Evolutionary conservation across 192 early-diverging fungal species (phyloP).

Genomic region (Umbelopsis isabellina): DNA sequence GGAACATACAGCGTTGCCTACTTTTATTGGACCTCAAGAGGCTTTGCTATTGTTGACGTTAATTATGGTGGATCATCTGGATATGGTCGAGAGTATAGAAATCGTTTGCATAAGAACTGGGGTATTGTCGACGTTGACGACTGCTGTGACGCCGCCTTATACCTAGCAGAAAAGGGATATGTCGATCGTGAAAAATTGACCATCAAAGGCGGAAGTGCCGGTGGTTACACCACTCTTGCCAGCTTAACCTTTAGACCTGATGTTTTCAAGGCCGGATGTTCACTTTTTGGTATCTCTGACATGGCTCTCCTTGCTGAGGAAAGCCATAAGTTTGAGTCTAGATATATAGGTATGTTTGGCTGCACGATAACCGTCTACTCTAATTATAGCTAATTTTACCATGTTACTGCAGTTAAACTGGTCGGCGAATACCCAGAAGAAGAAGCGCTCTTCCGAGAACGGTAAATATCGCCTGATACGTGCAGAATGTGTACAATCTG

Average conservation of each 20-base stretch:
- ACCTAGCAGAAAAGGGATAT: slow-evolving; percentile 54
- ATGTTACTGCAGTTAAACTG: slow-evolving; percentile 36
- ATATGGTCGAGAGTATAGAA: slow-evolving; percentile 75
- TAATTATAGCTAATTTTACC: background rate
- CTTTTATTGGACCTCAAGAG: slow-evolving; percentile 80
- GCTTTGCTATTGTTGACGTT: slow-evolving; percentile 71
- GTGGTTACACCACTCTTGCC: slow-evolving; percentile 70
- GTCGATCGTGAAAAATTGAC: slow-evolving; percentile 65
- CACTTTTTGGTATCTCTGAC: slow-evolving; percentile 75
- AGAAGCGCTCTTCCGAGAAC: slow-evolving; percentile 55
- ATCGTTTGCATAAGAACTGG: slow-evolving; percentile 71
- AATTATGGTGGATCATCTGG: slow-evolving; percentile 82
- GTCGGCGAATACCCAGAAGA: slow-evolving; percentile 65
- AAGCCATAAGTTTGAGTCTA: slow-evolving; percentile 84
- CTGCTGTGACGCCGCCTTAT: slow-evolving; percentile 70
- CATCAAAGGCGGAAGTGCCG: slow-evolving; percentile 71
- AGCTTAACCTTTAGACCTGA: slow-evolving; percentile 67
- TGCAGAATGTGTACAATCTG: background rate
- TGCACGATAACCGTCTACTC: background rate
- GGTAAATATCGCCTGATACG: slow-evolving; percentile 29
- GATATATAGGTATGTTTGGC: slow-evolving; percentile 50
- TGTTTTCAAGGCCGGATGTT: slow-evolving; percentile 74
- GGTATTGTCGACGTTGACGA: slow-evolving; percentile 80
- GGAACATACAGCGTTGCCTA: slow-evolving; percentile 51
- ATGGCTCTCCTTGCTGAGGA: slow-evolving; percentile 65